Conservation (phyloP, 306 rosid genomes). For the Boehmeria nivea region DNA sequence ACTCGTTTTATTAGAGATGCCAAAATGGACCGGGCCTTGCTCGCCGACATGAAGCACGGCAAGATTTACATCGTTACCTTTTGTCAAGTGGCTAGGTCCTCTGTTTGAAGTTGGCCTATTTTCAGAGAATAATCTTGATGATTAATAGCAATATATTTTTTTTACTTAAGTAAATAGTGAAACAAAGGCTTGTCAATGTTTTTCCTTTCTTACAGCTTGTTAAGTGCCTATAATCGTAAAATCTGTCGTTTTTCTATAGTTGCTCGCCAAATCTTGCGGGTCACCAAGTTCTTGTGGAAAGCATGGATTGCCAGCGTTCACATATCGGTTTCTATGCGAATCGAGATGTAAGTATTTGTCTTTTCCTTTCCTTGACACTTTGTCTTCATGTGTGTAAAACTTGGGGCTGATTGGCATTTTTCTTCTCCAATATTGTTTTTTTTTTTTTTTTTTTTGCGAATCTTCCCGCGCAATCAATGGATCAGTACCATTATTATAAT, state of each 20-base stretch:
- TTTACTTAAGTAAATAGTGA: no score
- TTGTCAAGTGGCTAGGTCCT: no score
- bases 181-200: neutral
- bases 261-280: constrained; percentile 78
- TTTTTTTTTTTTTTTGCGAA: constrained; percentile 7
- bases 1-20: neutral
- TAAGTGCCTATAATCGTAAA: constrained; percentile 17
- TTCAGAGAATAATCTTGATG: no score
- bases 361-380: constrained; percentile 8
- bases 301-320: constrained; percentile 79
- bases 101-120: no score
- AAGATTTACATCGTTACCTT: no score
- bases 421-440: no score
- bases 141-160: no score
- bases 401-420: constrained; percentile 11
- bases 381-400: neutral
- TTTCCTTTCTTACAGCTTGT: no score
- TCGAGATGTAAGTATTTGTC: constrained; percentile 61
- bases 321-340: constrained; percentile 89
- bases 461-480: no score
- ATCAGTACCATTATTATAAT: no score
- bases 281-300: constrained; percentile 92
- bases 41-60: no score
- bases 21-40: no score
- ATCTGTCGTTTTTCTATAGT: constrained; percentile 45